Evolutionary conservation across 2,329 filamentous ascomycete genomes (phyloP), one percentile per base, ranked within the genome.

Genomic region (Aspergillus spinulosporus): DNA sequence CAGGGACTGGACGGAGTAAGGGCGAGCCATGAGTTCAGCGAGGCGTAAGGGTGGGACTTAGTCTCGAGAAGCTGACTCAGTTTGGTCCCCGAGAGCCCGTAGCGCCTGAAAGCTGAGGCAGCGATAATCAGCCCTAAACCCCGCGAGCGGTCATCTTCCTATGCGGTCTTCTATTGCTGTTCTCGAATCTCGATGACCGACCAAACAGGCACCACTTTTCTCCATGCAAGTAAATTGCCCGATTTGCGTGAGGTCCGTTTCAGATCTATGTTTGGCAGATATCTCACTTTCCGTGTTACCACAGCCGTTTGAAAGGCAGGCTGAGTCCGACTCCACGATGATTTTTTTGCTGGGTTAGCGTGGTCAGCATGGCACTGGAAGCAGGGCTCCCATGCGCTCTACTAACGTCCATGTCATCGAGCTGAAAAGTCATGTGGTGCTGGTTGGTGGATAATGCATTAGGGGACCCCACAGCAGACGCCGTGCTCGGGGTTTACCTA

Each of bases 401-500:
- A 15, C 29, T 26, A 36, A 34, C 8, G 5, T 34, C 31, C 29
- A 34, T 34, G 29, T n/a, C 21, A 15, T 34, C 31, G 28, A 47
- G 45, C 45, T 47, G 48, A 29, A 39, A 11, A 14, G 6, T 6
- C 31, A 5, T 8, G 31, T 28, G 9, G 28, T 26, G 2, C 29
- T 50, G 36, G 29, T 50, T 43, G 48, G 48, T 21, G n/a, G 26
- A 9, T 28, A 29, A 9, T 34, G 36, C 37, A 26, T 32, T 28
- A 32, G 48, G 29, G 14, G 6, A 43, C 28, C 37, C 39, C 37
- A 15, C 48, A 39, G 26, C 11, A 15, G 12, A 53, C 50, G 50
- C 50, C 50, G 43, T 53, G 26, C 50, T 53, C 50, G 50, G 50
- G 50, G 21, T 53, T 53, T 47, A 47, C 26, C 49, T 45, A 44